Percentiles rank a stretch among this genome's conserved stretches.
Conservation (phyloP, 192 early-diverging fungal species). For the Umbelopsis sp. region DNA sequence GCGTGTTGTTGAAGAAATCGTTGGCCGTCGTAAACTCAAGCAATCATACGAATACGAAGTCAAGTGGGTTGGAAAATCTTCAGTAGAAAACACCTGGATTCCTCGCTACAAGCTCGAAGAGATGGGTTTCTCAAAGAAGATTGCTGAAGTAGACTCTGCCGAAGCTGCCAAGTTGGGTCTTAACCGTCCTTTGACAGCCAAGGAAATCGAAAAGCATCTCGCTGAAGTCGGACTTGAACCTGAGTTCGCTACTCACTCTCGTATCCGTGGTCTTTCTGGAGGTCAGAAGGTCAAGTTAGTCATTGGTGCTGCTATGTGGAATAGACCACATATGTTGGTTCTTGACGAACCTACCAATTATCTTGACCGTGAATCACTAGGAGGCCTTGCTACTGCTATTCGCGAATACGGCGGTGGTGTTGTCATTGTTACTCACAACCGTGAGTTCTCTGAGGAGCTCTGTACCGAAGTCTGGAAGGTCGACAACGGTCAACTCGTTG, state of each 20-base stretch:
- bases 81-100: constrained; percentile 74
- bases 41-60: constrained; percentile 85
- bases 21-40: constrained; percentile 79
- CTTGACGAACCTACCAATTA: constrained; percentile 88
- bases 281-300: constrained; percentile 89
- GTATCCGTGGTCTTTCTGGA: constrained; percentile 71
- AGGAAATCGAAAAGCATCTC: constrained; percentile 74
- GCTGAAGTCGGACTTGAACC: constrained; percentile 75
- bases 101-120: constrained; percentile 69
- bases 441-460: constrained; percentile 75
- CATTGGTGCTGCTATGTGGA: constrained; percentile 82
- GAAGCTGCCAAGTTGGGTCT: constrained; percentile 78
- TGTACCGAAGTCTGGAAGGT: constrained; percentile 79
- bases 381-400: constrained; percentile 74
- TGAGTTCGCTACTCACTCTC: constrained; percentile 73
- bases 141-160: constrained; percentile 74
- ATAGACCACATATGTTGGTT: constrained; percentile 87
- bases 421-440: constrained; percentile 85
- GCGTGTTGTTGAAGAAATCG: constrained; percentile 61
- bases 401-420: constrained; percentile 78
- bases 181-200: constrained; percentile 70
- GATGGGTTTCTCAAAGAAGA: constrained; percentile 76
- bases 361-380: constrained; percentile 65
- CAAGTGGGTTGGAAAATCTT: constrained; percentile 63
- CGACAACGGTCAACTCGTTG: constrained; percentile 56